Evolutionary conservation across 495 filamentous ascomycete genomes (phyloP).

Genomic region (Jackrogersella multiformis): DNA sequence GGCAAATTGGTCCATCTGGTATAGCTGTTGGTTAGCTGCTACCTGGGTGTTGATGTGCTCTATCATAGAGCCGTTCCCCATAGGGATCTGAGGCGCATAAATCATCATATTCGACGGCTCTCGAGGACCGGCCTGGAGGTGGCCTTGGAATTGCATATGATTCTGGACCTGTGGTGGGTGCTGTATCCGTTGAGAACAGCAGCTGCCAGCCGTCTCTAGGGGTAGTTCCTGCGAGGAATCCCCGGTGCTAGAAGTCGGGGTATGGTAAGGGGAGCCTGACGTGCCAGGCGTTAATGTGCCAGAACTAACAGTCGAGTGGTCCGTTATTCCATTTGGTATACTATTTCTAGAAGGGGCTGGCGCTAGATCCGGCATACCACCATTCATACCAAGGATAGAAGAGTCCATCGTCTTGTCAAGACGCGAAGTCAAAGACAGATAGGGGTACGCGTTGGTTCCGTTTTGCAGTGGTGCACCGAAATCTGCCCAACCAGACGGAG

Average conservation of each 20-base stretch:
- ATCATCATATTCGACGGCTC: constrained; percentile 17
- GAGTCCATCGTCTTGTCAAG: constrained; percentile 7
- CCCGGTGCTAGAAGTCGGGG: constrained; percentile 26
- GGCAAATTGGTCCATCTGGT: constrained; percentile 24
- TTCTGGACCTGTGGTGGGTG: constrained; percentile 14
- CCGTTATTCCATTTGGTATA: constrained; percentile 30
- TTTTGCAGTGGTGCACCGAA: constrained; percentile 16
- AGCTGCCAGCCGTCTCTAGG: constrained; percentile 14
- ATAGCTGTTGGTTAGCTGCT: constrained; percentile 17
- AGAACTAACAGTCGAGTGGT: constrained; percentile 27
- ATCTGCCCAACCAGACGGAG: constrained; percentile 4
- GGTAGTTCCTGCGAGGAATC: constrained; percentile 26
- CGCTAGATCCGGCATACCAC: constrained; percentile 6
- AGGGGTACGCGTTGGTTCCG: constrained; percentile 11
- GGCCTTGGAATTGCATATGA: constrained; percentile 26
- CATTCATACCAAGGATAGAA: constrained; percentile 5
- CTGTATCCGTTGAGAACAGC: constrained; percentile 35
- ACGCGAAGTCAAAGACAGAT: constrained; percentile 10
- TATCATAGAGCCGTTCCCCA: constrained; percentile 18
- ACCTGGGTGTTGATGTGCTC: constrained; percentile 5
- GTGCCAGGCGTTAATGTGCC: constrained; percentile 26
- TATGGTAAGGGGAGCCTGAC: constrained; percentile 34
- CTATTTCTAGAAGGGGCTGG: constrained; percentile 23
- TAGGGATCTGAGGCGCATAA: constrained; percentile 16
- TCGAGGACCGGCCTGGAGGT: constrained; percentile 8